Evolutionary conservation across 202 grass and related monocot species (phyloP).

Genomic region (Zoysia matrella): DNA sequence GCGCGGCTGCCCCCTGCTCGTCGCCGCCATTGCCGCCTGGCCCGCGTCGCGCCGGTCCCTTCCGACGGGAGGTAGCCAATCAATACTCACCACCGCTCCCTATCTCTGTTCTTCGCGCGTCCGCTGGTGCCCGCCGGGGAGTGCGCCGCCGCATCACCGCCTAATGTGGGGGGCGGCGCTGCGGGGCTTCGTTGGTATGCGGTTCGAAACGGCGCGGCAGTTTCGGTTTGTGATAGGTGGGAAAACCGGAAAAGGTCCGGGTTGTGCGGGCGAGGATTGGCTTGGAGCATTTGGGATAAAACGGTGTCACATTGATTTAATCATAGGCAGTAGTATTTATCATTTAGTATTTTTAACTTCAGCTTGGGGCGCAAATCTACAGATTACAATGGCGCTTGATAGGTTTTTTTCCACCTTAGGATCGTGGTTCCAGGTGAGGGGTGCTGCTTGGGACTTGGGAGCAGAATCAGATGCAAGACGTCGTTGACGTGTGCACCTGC

Average conservation of each 20-base stretch:
- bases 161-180: neutral
- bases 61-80: neutral
- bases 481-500: neutral
- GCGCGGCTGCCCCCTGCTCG: neutral
- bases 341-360: neutral
- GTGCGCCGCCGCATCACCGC: neutral
- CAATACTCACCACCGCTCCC: neutral
- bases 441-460: neutral
- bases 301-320: slow-evolving; percentile 16
- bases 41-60: neutral
- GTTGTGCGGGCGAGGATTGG: neutral
- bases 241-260: neutral
- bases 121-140: neutral
- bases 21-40: slow-evolving; percentile 23
- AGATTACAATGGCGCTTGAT: neutral
- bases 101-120: neutral
- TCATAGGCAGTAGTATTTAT: neutral
- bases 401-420: neutral
- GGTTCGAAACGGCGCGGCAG: neutral
- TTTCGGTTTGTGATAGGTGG: neutral
- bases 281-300: neutral
- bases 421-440: neutral
- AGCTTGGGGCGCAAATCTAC: neutral
- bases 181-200: neutral
- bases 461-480: neutral